Conservation (phyloP, 495 filamentous ascomycete species). For the Trichoderma virens region DNA sequence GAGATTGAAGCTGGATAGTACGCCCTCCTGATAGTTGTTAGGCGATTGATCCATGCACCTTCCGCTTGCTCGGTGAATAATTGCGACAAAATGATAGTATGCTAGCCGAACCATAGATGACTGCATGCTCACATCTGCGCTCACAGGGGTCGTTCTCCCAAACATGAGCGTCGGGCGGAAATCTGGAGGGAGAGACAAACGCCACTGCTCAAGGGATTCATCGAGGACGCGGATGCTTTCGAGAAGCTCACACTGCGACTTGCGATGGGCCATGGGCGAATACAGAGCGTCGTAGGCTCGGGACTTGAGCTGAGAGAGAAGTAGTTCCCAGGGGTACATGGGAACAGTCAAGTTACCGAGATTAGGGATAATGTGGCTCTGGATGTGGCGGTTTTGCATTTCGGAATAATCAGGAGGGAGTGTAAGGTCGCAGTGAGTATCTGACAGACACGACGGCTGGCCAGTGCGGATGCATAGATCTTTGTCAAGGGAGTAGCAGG, state of each 20-base stretch:
- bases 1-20: not conserved
- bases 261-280: not conserved
- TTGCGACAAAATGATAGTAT: not conserved
- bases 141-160: not conserved
- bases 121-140: not conserved
- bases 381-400: not conserved
- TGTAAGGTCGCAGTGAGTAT: not conserved
- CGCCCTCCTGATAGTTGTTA: not conserved
- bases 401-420: not conserved
- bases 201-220: not conserved
- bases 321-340: not conserved
- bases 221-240: not conserved
- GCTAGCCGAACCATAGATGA: not conserved
- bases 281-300: not conserved
- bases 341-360: not conserved
- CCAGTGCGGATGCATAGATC: not conserved
- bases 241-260: not conserved
- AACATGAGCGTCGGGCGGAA: not conserved
- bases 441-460: not conserved
- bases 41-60: not conserved
- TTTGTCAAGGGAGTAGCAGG: not conserved
- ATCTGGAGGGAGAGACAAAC: not conserved
- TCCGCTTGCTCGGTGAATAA: not conserved
- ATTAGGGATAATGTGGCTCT: not conserved
- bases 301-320: not conserved